phyloP scores from a whole-genome alignment of 306 rosid species.

The Gastrolobium villosum region DNA sequence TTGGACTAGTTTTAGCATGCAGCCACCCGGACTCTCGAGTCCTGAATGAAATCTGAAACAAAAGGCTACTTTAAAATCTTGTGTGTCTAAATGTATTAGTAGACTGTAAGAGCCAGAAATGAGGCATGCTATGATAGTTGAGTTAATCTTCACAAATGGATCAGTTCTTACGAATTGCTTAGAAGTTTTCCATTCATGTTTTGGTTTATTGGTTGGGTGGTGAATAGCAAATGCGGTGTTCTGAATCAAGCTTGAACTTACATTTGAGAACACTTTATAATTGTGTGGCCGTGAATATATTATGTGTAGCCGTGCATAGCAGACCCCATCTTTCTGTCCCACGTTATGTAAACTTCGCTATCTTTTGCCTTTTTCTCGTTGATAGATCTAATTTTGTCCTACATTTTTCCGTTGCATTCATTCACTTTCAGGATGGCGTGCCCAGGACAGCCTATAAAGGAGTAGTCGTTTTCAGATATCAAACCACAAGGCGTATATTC shows the following conservation, averaged over 20 bases:
- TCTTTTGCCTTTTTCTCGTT: neutral
- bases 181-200: constrained; percentile 16
- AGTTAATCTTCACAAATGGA: constrained; percentile 10
- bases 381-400: constrained; percentile 29
- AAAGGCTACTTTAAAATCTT: constrained; percentile 9
- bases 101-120: constrained; percentile 25
- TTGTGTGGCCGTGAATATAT: neutral
- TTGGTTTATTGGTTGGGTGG: constrained; percentile 7
- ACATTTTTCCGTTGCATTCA: constrained; percentile 8
- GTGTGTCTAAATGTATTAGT: constrained; percentile 1
- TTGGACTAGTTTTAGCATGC: constrained; percentile 31
- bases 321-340: neutral
- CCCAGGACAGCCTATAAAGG: constrained; percentile 97
- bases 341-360: neutral
- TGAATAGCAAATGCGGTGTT: constrained; percentile 9
- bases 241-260: constrained; percentile 3
- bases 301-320: neutral
- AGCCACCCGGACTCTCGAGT: neutral
- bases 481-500: constrained; percentile 69
- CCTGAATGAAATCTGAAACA: constrained; percentile 36
- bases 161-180: constrained; percentile 1
- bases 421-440: constrained; percentile 80
- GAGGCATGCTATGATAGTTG: constrained; percentile 33
- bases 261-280: neutral
- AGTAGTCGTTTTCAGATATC: constrained; percentile 87